Evolutionary conservation across 306 rosid genomes (phyloP).

Genomic region (Cucurbita moschata): DNA sequence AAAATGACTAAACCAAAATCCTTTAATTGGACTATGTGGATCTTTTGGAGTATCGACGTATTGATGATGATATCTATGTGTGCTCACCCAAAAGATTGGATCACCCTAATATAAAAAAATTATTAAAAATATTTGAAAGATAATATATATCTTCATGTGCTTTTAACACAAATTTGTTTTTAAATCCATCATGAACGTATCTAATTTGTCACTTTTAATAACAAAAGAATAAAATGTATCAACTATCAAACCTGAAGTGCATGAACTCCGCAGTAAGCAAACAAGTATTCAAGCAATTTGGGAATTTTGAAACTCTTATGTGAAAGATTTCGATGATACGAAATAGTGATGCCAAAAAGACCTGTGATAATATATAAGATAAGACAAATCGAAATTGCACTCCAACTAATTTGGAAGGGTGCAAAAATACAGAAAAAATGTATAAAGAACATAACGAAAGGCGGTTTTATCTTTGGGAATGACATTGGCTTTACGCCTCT

Average conservation of each 20-base stretch:
- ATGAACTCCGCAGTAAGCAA: neutral
- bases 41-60: neutral
- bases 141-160: no score
- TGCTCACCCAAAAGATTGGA: neutral
- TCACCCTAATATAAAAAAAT: neutral
- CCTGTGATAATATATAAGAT: neutral
- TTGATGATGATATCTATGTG: neutral
- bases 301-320: neutral
- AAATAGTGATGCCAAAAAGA: neutral
- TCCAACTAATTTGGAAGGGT: neutral
- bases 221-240: neutral
- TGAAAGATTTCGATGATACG: neutral
- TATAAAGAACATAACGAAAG: neutral
- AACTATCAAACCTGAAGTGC: neutral
- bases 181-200: no score
- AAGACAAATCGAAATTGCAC: neutral
- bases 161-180: no score
- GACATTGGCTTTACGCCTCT: neutral
- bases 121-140: no score
- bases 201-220: no score
- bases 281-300: neutral
- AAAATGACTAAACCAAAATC: neutral
- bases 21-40: neutral
- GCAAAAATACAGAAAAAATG: neutral
- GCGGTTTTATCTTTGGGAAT: neutral